Evolutionary conservation across 805 yeast species (phyloP).

Genomic region (Debaryomyces hansenii): DNA sequence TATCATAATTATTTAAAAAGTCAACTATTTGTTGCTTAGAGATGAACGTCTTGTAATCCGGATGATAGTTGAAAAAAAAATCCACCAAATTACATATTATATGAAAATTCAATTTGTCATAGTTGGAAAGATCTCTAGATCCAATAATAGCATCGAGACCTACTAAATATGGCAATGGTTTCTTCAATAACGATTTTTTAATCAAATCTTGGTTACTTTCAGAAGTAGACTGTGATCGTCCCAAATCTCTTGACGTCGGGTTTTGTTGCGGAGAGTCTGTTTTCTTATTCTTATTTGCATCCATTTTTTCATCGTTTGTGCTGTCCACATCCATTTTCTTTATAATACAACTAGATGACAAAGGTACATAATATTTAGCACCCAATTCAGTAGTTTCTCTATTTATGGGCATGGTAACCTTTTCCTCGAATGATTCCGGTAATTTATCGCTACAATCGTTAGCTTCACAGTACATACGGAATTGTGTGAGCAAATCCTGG

Average conservation of each 20-base stretch:
- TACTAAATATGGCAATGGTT: conserved; percentile 27
- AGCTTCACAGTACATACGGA: conserved; percentile 1
- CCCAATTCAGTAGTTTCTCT: conserved; percentile 43
- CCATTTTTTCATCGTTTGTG: neutral
- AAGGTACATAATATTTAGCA: conserved; percentile 52
- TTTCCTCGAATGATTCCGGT: neutral
- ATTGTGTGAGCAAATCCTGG: conserved; percentile 7
- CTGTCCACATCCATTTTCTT: conserved; percentile 13
- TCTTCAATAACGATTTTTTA: conserved; percentile 27
- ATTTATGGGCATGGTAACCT: conserved; percentile 16
- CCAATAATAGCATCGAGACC: conserved; percentile 16
- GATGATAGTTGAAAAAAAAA: conserved; percentile 41
- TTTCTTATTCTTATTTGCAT: neutral
- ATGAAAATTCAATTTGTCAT: conserved; percentile 26
- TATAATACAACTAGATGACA: conserved; percentile 48
- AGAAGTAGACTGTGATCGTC: neutral
- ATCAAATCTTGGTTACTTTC: conserved; percentile 6
- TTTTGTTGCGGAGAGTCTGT: too few relatives aligned
- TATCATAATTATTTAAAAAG: conserved; percentile 37
- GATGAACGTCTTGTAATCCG: conserved; percentile 42
- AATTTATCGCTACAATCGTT: neutral
- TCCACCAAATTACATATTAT: conserved; percentile 37
- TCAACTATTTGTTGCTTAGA: conserved; percentile 29
- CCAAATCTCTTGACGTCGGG: neutral
- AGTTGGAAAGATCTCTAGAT: conserved; percentile 14